These are phyloP conservation scores for Rhizomucor miehei DNA, from an alignment of 371 early-diverging fungal genomes.

Conservation along the genomic window DNA sequence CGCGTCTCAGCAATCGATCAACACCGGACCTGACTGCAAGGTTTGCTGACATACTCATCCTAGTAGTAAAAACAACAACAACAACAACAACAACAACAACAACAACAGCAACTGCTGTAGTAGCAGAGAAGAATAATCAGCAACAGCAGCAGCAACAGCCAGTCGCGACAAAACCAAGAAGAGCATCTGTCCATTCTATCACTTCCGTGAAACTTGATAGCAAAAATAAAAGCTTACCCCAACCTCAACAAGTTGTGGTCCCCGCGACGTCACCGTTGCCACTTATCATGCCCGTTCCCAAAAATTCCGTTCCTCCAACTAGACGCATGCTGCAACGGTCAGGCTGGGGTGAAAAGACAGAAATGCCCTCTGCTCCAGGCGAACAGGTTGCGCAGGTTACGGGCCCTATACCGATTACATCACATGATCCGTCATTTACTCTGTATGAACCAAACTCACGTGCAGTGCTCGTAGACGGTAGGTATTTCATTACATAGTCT, in stretches of 20 bases:
- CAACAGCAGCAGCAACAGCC: neutral
- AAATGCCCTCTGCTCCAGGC: neutral
- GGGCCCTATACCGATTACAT: no score
- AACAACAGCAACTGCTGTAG: neutral
- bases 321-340: constrained; percentile 1
- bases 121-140: no score
- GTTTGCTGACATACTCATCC: constrained; percentile 60
- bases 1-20: neutral
- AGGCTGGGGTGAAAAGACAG: neutral
- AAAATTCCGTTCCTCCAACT: neutral
- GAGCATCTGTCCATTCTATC: constrained; percentile 1
- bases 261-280: neutral
- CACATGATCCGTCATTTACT: neutral
- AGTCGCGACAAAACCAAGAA: neutral
- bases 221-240: no score
- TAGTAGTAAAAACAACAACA: constrained; percentile 7
- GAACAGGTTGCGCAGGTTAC: neutral
- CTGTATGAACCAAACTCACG: neutral
- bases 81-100: no score
- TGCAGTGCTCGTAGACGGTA: no score
- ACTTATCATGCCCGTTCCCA: neutral
- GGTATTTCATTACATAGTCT: no score
- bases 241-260: no score
- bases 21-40: neutral
- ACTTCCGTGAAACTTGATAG: no score